Evolutionary conservation across 257 asterid genomes (phyloP).

Genomic region (Capsicum baccatum): DNA sequence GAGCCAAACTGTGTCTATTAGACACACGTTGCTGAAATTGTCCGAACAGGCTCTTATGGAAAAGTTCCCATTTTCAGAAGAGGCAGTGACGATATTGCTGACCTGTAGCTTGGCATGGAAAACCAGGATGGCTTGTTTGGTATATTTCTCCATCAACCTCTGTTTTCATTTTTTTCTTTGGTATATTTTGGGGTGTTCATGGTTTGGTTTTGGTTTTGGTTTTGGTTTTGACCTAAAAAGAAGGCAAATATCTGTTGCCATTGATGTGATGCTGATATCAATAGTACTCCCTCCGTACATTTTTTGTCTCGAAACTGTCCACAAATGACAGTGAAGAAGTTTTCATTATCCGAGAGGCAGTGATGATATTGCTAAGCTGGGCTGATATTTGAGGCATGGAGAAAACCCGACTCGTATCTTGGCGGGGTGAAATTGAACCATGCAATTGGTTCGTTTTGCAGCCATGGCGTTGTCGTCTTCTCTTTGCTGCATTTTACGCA

Average conservation of each 20-base stretch:
- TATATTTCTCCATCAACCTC: neutral
- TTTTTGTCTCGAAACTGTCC: neutral
- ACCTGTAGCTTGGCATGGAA: neutral
- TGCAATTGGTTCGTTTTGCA: neutral
- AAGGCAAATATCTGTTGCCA: neutral
- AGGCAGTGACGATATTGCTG: neutral
- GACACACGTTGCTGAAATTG: neutral
- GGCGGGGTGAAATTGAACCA: neutral
- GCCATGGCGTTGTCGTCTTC: neutral
- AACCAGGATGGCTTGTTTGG: neutral
- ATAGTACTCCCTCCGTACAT: neutral
- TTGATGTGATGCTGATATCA: neutral
- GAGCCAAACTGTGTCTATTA: neutral
- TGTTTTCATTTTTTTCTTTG: neutral
- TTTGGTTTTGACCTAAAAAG: neutral
- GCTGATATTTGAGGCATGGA: neutral
- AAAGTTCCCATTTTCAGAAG: conserved; percentile 16
- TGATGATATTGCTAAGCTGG: neutral
- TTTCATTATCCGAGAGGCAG: neutral
- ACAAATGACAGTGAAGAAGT: neutral
- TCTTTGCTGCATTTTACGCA: neutral
- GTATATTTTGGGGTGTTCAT: neutral
- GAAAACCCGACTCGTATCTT: neutral
- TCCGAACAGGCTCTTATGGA: conserved; percentile 31
- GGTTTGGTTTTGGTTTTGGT: neutral